These are phyloP conservation scores for Alternaria postmessia DNA, from an alignment of 2,329 filamentous ascomycete genomes.

Conservation along the genomic window DNA sequence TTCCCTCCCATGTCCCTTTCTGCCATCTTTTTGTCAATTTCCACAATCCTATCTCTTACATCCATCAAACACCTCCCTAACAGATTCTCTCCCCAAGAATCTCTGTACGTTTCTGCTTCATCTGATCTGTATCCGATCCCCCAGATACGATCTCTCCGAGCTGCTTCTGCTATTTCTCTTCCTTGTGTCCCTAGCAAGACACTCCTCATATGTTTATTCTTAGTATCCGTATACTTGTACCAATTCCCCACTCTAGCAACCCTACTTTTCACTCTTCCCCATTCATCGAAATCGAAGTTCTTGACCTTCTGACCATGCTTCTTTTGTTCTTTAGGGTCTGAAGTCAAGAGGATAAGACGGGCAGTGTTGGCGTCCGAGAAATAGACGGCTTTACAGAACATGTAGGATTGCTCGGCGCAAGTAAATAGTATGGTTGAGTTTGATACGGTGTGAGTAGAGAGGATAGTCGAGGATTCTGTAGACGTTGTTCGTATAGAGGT, in stretches of 20 bases:
- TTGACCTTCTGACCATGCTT: neutral
- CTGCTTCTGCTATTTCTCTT: slow-evolving; percentile 53
- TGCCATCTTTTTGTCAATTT: neutral
- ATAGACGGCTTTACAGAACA: slow-evolving; percentile 28
- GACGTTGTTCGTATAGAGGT: neutral
- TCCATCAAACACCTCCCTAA: slow-evolving; percentile 68
- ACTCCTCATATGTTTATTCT: slow-evolving; percentile 45
- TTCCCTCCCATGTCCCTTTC: neutral
- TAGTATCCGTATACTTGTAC: neutral
- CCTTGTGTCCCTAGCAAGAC: slow-evolving; percentile 40
- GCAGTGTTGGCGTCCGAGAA: slow-evolving; percentile 20
- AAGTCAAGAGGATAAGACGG: neutral
- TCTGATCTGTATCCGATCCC: slow-evolving; percentile 20
- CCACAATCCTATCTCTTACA: slow-evolving; percentile 60
- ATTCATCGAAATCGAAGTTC: neutral
- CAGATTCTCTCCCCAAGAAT: slow-evolving; percentile 68
- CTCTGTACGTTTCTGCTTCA: slow-evolving; percentile 46
- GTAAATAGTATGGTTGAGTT: slow-evolving; percentile 12
- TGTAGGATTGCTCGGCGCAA: slow-evolving; percentile 29
- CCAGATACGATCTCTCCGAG: slow-evolving; percentile 21
- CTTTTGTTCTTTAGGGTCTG: neutral
- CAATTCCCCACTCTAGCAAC: neutral
- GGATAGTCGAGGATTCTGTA: neutral
- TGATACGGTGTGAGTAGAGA: neutral
- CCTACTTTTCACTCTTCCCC: neutral